A percentile compares a stretch with the other conserved stretches of the same genome.
phyloP scores from a whole-genome alignment of 2,329 filamentous ascomycete species.

The Graphiopsis chlorocephala region DNA sequence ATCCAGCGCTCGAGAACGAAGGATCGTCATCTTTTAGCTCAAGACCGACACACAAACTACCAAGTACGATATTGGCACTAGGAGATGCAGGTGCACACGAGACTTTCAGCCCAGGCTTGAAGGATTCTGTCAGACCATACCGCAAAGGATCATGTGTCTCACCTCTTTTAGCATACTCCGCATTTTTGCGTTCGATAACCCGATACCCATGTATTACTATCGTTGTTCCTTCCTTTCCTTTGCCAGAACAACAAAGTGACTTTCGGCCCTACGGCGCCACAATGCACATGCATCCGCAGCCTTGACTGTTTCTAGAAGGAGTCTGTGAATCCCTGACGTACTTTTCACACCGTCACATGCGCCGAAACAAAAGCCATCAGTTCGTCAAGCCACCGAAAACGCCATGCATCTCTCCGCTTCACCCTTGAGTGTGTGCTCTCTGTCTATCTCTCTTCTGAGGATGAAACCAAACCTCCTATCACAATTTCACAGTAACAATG shows the following conservation, averaged over 20 bases:
- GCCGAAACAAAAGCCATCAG: background rate
- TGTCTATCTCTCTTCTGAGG: background rate
- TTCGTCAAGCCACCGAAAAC: background rate
- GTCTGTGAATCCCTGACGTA: background rate
- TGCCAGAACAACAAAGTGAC: background rate
- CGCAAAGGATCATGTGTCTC: background rate
- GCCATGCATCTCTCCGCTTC: background rate
- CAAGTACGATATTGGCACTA: background rate
- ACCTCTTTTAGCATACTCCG: background rate
- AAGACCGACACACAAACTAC: background rate
- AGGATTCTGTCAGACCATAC: slow-evolving; percentile 2
- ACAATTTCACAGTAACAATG: background rate
- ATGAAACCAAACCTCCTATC: background rate
- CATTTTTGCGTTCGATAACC: background rate
- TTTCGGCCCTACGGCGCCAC: slow-evolving; percentile 2
- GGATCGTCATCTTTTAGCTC: background rate
- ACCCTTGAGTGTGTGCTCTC: background rate
- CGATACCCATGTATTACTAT: slow-evolving; percentile 10
- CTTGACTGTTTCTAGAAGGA: slow-evolving; percentile 5
- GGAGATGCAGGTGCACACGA: background rate
- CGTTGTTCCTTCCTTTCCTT: background rate
- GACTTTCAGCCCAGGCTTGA: background rate
- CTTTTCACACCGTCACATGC: background rate
- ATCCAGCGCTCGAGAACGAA: background rate
- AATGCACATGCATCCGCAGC: background rate